phyloP scores from a whole-genome alignment of 805 yeast species.

The Schwanniomyces sp. region DNA sequence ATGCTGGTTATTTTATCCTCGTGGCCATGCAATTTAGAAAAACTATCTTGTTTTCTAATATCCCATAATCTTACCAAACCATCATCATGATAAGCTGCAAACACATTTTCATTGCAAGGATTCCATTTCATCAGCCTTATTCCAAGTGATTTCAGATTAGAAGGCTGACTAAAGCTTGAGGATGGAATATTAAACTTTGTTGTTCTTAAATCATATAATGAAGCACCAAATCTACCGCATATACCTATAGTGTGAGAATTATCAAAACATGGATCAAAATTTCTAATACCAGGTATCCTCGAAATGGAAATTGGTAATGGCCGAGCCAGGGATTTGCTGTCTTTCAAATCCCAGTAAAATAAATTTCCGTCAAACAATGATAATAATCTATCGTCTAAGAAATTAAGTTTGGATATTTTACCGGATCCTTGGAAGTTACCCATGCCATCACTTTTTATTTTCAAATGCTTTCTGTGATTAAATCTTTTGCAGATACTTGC shows the following conservation, averaged over 20 bases:
- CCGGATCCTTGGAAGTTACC: constrained; percentile 12
- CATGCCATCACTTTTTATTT: constrained; percentile 22
- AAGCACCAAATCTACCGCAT: constrained; percentile 72
- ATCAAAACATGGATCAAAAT: constrained; percentile 49
- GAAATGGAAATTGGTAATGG: constrained; percentile 56
- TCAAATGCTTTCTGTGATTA: constrained; percentile 71
- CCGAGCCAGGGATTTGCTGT: constrained; percentile 40
- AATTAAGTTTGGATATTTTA: constrained; percentile 25
- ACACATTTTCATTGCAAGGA: constrained; percentile 53
- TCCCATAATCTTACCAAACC: constrained; percentile 72
- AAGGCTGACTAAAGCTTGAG: constrained; percentile 8
- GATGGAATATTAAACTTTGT: constrained; percentile 37
- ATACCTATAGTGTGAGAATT: constrained; percentile 57
- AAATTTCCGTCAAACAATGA: constrained; percentile 68
- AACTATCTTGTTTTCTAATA: constrained; percentile 57
- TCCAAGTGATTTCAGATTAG: constrained; percentile 16
- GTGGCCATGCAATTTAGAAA: constrained; percentile 57
- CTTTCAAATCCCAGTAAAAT: constrained; percentile 74
- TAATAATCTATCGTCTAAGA: constrained; percentile 44
- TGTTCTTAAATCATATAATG: constrained; percentile 68
- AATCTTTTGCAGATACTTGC: constrained; percentile 80
- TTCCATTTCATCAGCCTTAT: constrained; percentile 63
- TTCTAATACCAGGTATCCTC: constrained; percentile 48
- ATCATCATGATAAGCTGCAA: constrained; percentile 65
- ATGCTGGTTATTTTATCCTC: constrained; percentile 51